Conservation (phyloP, 305 asterid genomes). For the Fraxinus latifolia region DNA sequence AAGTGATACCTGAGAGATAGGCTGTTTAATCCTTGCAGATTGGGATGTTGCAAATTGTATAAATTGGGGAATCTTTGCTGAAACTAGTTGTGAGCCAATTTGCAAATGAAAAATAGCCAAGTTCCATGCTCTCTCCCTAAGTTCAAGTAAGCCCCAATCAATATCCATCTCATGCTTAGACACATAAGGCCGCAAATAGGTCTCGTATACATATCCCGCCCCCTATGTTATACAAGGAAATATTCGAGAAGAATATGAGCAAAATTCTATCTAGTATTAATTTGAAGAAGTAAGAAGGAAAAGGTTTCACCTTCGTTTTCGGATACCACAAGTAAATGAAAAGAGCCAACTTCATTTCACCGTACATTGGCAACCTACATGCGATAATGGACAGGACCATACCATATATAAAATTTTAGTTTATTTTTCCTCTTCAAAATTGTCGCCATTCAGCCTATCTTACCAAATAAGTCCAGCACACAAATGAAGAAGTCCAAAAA, state of each 20-base stretch:
- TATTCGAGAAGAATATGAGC: background rate
- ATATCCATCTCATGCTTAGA: slow-evolving; percentile 58
- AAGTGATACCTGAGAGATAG: slow-evolving; percentile 39
- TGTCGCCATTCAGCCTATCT: background rate
- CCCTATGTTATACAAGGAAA: slow-evolving; percentile 38
- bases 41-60: slow-evolving; percentile 49
- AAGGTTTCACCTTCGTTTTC: slow-evolving; percentile 52
- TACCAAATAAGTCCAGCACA: background rate
- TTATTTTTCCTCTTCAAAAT: background rate
- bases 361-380: slow-evolving; percentile 84
- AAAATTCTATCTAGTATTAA: background rate
- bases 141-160: slow-evolving; percentile 53
- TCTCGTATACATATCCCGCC: slow-evolving; percentile 52
- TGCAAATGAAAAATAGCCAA: slow-evolving; percentile 66
- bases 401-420: background rate
- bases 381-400: background rate
- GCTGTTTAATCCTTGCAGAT: slow-evolving; percentile 24
- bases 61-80: slow-evolving; percentile 54
- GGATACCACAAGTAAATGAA: slow-evolving; percentile 92
- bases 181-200: slow-evolving; percentile 56
- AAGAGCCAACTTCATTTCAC: slow-evolving; percentile 78
- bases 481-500: background rate
- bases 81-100: slow-evolving; percentile 69
- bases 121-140: slow-evolving; percentile 73
- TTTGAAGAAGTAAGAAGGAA: background rate